Evolutionary conservation across 352 stramenopile species (phyloP).

Genomic region (Globisporangium apiculatum): DNA sequence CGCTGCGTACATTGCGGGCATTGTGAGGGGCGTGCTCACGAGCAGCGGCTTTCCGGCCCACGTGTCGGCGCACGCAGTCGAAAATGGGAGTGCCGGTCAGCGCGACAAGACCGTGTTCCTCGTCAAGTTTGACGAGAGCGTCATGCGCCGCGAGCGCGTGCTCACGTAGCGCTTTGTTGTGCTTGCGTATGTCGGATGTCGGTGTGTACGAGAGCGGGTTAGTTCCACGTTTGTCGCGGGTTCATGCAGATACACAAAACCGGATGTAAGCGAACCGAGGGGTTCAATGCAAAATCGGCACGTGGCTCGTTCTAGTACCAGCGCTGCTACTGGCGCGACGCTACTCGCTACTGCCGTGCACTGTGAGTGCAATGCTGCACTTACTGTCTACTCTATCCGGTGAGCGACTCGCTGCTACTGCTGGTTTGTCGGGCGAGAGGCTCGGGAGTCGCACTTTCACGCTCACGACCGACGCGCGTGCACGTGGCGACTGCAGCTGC

Average conservation of each 20-base stretch:
- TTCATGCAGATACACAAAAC: too few species aligned
- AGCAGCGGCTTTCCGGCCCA: conserved; percentile 77
- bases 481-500: conserved; percentile 1
- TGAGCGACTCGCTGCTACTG: conserved; percentile 18
- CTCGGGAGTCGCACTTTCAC: conserved; percentile 43
- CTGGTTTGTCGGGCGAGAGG: conserved; percentile 48
- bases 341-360: too few species aligned
- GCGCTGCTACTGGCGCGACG: too few species aligned
- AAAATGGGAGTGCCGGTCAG: conserved; percentile 38
- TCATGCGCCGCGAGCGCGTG: conserved; percentile 69
- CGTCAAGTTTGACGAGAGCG: conserved; percentile 80
- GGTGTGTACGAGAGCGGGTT: too few species aligned
- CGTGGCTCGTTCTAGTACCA: too few species aligned
- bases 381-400: too few species aligned
- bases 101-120: conserved; percentile 83
- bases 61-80: conserved; percentile 72
- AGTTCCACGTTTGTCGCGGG: too few species aligned
- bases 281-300: too few species aligned
- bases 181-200: too few species aligned
- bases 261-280: too few species aligned
- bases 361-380: too few species aligned
- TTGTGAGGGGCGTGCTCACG: conserved; percentile 87
- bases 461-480: conserved; percentile 1
- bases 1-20: conserved; percentile 94
- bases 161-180: conserved; percentile 28